These are phyloP conservation scores for Chamaecrista fasciculata DNA, from an alignment of 306 rosid species.

Conservation along the genomic window DNA sequence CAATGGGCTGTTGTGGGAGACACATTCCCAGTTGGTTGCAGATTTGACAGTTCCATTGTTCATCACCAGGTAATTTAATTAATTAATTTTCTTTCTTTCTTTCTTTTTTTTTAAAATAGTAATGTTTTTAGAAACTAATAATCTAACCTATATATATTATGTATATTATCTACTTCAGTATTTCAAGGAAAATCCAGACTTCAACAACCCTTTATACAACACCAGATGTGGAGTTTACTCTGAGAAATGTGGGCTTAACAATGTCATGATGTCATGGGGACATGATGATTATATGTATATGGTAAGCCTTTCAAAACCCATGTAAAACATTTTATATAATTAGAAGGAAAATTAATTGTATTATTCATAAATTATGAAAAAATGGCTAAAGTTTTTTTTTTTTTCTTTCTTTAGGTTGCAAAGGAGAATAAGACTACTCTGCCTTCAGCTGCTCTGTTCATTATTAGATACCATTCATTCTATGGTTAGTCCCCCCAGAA, in stretches of 20 bases:
- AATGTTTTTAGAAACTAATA: background rate
- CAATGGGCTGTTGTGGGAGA: slow-evolving; percentile 60
- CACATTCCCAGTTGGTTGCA: slow-evolving; percentile 45
- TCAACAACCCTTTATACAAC: slow-evolving; percentile 17
- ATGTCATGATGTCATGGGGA: slow-evolving; percentile 48
- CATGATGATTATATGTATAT: slow-evolving; percentile 53
- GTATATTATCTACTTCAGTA: slow-evolving; percentile 22
- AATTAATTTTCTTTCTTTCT: background rate
- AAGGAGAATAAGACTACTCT: slow-evolving; percentile 39
- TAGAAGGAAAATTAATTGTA: background rate
- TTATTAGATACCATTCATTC: slow-evolving; percentile 48
- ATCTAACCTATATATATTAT: background rate
- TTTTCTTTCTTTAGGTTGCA: slow-evolving; percentile 32
- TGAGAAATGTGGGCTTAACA: slow-evolving; percentile 41
- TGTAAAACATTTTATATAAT: background rate
- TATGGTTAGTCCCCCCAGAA: slow-evolving; percentile 29
- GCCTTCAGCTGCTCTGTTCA: slow-evolving; percentile 40
- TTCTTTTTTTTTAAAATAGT: background rate
- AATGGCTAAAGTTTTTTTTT: background rate
- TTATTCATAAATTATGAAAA: background rate
- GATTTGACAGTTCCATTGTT: slow-evolving; percentile 39
- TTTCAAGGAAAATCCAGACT: slow-evolving; percentile 43
- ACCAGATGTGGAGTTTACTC: slow-evolving; percentile 42
- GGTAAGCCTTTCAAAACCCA: slow-evolving; percentile 26
- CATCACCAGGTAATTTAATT: slow-evolving; percentile 38